Evolutionary conservation across 2,329 filamentous ascomycete species (phyloP).

Genomic region (Alternaria triticimaculans): DNA sequence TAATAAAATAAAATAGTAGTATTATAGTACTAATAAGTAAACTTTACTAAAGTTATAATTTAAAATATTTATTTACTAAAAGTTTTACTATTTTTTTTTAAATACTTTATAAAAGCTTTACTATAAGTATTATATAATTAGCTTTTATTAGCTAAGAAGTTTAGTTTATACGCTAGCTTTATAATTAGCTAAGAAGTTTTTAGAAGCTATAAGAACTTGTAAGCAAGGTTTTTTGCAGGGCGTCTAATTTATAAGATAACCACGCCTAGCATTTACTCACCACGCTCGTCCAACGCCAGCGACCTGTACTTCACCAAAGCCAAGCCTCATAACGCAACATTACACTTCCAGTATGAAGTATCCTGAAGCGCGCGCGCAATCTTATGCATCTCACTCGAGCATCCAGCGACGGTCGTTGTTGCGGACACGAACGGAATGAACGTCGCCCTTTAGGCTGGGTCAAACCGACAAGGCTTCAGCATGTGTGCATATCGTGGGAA

Average conservation of each 20-base stretch:
- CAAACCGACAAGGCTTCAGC: background rate
- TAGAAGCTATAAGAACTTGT: background rate
- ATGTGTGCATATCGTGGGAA: background rate
- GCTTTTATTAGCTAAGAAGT: background rate
- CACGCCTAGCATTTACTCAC: background rate
- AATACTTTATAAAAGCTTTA: background rate
- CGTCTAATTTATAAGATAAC: no score
- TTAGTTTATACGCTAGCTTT: background rate
- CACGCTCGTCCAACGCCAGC: background rate
- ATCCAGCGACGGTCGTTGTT: background rate
- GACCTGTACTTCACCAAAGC: background rate
- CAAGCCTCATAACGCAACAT: background rate
- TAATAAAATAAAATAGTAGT: background rate
- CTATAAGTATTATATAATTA: background rate
- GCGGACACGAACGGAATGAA: background rate
- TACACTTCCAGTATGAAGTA: background rate
- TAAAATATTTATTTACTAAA: background rate
- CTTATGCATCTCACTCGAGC: background rate
- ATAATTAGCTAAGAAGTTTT: background rate
- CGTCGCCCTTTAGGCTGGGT: background rate
- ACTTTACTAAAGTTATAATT: background rate
- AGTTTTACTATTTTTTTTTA: background rate
- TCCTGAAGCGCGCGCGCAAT: background rate
- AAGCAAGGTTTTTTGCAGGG: no score
- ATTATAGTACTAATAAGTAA: background rate